Evolutionary conservation across 2,329 filamentous ascomycete genomes (phyloP), one percentile per base, ranked within the genome.

Genomic region (Aureobasidium sp.): DNA sequence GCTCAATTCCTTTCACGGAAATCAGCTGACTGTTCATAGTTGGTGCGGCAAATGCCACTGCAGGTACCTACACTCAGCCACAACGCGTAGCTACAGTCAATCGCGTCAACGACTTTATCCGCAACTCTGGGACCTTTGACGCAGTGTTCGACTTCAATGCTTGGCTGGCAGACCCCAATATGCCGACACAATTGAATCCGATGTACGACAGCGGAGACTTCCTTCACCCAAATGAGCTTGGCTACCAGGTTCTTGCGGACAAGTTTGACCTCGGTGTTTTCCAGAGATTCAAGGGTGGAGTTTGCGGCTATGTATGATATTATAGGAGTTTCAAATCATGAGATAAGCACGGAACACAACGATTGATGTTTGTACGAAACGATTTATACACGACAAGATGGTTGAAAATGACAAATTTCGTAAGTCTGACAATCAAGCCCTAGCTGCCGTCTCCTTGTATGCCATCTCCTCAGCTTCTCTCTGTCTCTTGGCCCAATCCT

Each of bases 131-230:
- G 0, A 74, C 75, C 1, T 88, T 87, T 69, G 84, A 87, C 66
- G 80, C 77, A 0, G 79, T 85, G 3, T 72, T 87, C 32, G 86
- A 89, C 70, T 88, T 89, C 66, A 84, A 86, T 67, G 75, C 71
- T 41, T 72, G 83, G n/a, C 67, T 88, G 36, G 78, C 80, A 10
- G 79, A 88, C 70, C 76, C 78, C 13, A 72, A 72, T 4, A 76
- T 78, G 34, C 72, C 74, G n/a, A 79, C 76, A 17, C 75, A 79
- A 67, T 68, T 89, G 69, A 77, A 76, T 23, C 69, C 70, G 15
- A 68, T 77, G 62, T 87, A 79, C 66, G 80, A 88, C 66, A 79
- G 80, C 0, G 86, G 87, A 0, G 86, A 89, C 71, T 85, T 85
- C 69, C 70, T 89, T 68, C 86, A 89, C 75, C 83, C 84, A 0